A percentile compares a stretch with the other conserved stretches of the same genome.
Evolutionary conservation across 2,329 filamentous ascomycete genomes (phyloP).

Genomic region (Fusarium domesticum): DNA sequence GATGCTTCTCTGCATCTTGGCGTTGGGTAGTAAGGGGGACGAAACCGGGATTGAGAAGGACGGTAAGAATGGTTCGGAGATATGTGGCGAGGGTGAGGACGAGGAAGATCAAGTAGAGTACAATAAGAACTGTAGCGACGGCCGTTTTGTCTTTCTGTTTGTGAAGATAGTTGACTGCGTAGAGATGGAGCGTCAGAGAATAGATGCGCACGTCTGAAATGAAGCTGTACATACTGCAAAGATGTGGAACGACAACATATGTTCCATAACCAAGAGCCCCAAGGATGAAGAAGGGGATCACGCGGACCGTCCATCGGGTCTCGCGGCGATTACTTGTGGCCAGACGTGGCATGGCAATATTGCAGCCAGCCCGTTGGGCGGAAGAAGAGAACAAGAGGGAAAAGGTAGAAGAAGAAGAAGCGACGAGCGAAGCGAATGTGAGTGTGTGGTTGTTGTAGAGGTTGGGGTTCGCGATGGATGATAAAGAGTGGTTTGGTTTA

Average conservation of each 20-base stretch:
- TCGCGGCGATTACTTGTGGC: slow-evolving; percentile 29
- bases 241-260: slow-evolving; percentile 64
- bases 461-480: not conserved
- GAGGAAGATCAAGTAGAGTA: slow-evolving; percentile 70
- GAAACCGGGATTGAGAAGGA: slow-evolving; percentile 70
- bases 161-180: slow-evolving; percentile 66
- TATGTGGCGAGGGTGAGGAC: slow-evolving; percentile 65
- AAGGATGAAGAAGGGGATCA: slow-evolving; percentile 68
- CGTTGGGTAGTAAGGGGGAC: slow-evolving; percentile 55
- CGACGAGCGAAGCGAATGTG: not conserved
- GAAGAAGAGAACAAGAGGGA: slow-evolving; percentile 5
- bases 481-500: slow-evolving; percentile 10
- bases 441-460: not conserved
- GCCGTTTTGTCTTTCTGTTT: slow-evolving; percentile 44
- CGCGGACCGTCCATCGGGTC: slow-evolving; percentile 42
- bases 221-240: slow-evolving; percentile 71
- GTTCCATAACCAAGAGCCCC: slow-evolving; percentile 66
- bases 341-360: slow-evolving; percentile 34
- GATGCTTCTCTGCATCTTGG: slow-evolving; percentile 31
- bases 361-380: slow-evolving; percentile 14
- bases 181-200: slow-evolving; percentile 3
- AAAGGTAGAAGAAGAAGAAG: not conserved
- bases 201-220: not conserved
- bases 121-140: slow-evolving; percentile 66
- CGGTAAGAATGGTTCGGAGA: slow-evolving; percentile 64